Conservation (phyloP, 495 filamentous ascomycete genomes). For the Pyrenula aspistea region DNA sequence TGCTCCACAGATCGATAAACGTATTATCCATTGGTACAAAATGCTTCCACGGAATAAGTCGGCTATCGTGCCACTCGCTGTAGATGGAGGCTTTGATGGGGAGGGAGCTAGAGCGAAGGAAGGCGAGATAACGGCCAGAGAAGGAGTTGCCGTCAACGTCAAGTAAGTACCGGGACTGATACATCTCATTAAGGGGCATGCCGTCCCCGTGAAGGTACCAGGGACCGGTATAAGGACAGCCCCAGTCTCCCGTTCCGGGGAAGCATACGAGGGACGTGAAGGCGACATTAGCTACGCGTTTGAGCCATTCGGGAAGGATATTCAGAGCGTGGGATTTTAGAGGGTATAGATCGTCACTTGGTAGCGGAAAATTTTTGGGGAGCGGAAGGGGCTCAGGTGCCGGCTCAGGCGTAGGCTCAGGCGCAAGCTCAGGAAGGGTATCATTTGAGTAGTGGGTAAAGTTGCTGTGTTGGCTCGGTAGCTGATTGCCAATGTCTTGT, state of each 20-base stretch:
- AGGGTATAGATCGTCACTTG: constrained; percentile 8
- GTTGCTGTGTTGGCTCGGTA: not conserved
- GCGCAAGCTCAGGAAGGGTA: not conserved
- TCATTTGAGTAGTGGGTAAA: not conserved
- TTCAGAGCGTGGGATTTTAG: constrained; percentile 1
- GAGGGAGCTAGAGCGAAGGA: constrained; percentile 38
- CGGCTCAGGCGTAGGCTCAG: not conserved
- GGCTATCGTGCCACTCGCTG: constrained; percentile 50
- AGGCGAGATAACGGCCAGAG: constrained; percentile 45
- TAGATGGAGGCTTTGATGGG: constrained; percentile 50
- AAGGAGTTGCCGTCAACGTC: constrained; percentile 52
- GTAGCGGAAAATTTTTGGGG: constrained; percentile 10
- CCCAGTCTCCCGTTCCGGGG: constrained; percentile 16
- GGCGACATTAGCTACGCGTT: not conserved
- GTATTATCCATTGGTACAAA: constrained; percentile 69
- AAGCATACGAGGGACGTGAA: constrained; percentile 3
- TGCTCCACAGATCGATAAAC: constrained; percentile 57
- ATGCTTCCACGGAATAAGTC: constrained; percentile 47
- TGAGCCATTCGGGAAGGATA: constrained; percentile 5
- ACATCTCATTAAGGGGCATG: constrained; percentile 36
- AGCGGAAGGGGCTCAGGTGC: not conserved
- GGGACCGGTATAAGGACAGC: constrained; percentile 36
- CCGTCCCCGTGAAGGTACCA: constrained; percentile 25
- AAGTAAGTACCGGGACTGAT: constrained; percentile 38
- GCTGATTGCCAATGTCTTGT: not conserved